Evolutionary conservation across 306 rosid genomes (phyloP).

Genomic region (Senna siamea): DNA sequence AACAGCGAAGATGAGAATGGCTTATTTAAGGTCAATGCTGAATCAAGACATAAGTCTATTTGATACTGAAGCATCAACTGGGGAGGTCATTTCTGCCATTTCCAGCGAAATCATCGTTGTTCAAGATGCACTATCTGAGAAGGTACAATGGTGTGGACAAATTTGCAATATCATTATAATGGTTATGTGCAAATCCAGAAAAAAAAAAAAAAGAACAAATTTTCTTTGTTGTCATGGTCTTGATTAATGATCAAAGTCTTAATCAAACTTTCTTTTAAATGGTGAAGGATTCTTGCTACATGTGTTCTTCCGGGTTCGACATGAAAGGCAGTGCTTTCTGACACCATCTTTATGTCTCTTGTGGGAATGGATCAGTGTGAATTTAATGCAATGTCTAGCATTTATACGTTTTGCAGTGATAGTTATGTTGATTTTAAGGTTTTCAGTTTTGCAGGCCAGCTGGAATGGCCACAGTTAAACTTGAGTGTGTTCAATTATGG

Average conservation of each 20-base stretch:
- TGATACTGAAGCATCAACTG: conserved; percentile 91
- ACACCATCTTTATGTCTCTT: conserved; percentile 19
- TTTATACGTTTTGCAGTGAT: too few species aligned
- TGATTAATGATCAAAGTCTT: too few species aligned
- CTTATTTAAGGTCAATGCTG: conserved; percentile 83
- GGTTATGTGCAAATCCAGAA: too few species aligned
- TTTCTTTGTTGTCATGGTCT: too few species aligned
- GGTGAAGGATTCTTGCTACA: background rate
- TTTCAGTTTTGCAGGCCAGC: background rate
- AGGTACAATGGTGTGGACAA: conserved; percentile 51
- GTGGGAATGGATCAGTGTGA: too few species aligned
- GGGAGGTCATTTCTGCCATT: conserved; percentile 88
- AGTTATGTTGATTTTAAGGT: conserved; percentile 23
- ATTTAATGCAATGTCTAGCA: conserved; percentile 46
- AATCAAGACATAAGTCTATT: conserved; percentile 90
- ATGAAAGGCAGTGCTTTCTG: conserved; percentile 25
- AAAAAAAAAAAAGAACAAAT: too few species aligned
- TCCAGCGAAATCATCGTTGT: conserved; percentile 85
- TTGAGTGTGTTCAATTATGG: background rate
- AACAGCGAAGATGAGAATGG: conserved; percentile 97
- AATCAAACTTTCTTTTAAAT: too few species aligned
- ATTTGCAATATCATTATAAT: too few species aligned
- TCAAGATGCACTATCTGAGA: conserved; percentile 95
- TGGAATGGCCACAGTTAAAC: conserved; percentile 33
- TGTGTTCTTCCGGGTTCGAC: background rate